Evolutionary conservation across 441 rosid species (phyloP), one percentile per base, ranked within the genome.

Genomic region (Arabidopsis lyrata): DNA sequence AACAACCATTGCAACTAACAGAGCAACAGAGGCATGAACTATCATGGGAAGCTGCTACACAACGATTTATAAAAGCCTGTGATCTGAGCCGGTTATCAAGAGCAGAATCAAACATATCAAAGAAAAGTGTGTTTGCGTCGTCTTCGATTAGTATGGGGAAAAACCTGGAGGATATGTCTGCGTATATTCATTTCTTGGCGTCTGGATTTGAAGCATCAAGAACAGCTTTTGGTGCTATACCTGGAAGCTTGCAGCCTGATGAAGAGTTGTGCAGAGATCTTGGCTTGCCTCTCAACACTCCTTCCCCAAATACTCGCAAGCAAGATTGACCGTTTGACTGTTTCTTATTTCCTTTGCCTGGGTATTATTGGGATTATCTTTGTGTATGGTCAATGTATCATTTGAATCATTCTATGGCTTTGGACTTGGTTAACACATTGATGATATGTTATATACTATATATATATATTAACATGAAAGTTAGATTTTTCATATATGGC

Each of bases 21-120:
- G 92, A 87, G 66, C 81, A 84, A 22, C 88, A 89, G 76, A 86
- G 92, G 57, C 80, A 86, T 70, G 87, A 85, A 50, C 81, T 95
- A 55, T 90, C 98, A 8, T 95, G 99, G 98, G 97, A 95, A 75
- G 89, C 98, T 5, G 99, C 99, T 42, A 92, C 97, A 5, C 85
- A 89, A 42, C 83, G 98, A 58, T 95, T 95, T 80, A 72, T 95
- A 68, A 80, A 53, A 72, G 88, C 81, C 53, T 78, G 90, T 24
- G 87, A 81, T 69, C 79, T 92, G 61, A 87, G 83, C 39, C 77
- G 69, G 65, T 79, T 71, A 52, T 39, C 54, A 66, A 78, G 79
- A 57, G 20, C 65, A 62, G 83, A 45, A 61, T 71, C 77, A 0
- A 72, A 45, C 58, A 14, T 45, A 24, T 77, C 80, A 52, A 77